Evolutionary conservation across 805 yeast genomes (phyloP).

Genomic region (Metschnikowia continentalis): DNA sequence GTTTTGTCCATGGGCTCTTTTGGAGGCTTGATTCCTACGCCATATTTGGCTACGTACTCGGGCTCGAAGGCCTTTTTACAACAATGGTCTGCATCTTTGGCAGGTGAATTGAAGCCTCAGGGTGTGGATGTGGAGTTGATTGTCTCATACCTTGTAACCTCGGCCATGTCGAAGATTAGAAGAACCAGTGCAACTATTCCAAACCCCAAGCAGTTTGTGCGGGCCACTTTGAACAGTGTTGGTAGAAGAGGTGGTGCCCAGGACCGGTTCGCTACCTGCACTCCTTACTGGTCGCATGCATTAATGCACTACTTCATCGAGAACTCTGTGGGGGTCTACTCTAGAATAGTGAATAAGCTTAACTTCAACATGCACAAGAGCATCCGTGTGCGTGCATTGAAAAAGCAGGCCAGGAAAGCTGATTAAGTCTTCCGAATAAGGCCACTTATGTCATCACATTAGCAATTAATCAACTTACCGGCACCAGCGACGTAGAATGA

Average conservation of each 20-base stretch:
- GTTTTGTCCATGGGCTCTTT: conserved; percentile 95
- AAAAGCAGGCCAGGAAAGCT: conserved; percentile 49
- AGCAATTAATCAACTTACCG: neutral
- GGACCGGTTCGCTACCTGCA: conserved; percentile 77
- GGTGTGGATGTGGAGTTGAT: conserved; percentile 84
- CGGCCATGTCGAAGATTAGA: conserved; percentile 92
- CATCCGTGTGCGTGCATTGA: conserved; percentile 79
- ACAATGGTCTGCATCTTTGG: conserved; percentile 84
- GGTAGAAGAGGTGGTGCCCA: conserved; percentile 93
- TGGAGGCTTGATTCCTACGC: conserved; percentile 91
- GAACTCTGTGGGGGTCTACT: conserved; percentile 76
- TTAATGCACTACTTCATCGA: conserved; percentile 80
- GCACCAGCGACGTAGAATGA: too few relatives aligned
- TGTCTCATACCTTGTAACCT: conserved; percentile 84
- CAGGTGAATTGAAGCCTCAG: conserved; percentile 69
- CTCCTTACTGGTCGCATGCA: conserved; percentile 95
- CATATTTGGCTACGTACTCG: conserved; percentile 86
- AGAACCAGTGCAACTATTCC: conserved; percentile 75
- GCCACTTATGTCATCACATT: neutral
- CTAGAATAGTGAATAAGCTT: conserved; percentile 60
- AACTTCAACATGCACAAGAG: conserved; percentile 75
- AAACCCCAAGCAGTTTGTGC: conserved; percentile 73
- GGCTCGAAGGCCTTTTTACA: conserved; percentile 96
- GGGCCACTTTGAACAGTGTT: conserved; percentile 58
- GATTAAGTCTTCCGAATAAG: conserved; percentile 4